A percentile compares a stretch with the other conserved stretches of the same genome.
These are phyloP conservation scores for Penicillium brasilianum DNA, from an alignment of 2,329 filamentous ascomycete species.

Conservation along the genomic window DNA sequence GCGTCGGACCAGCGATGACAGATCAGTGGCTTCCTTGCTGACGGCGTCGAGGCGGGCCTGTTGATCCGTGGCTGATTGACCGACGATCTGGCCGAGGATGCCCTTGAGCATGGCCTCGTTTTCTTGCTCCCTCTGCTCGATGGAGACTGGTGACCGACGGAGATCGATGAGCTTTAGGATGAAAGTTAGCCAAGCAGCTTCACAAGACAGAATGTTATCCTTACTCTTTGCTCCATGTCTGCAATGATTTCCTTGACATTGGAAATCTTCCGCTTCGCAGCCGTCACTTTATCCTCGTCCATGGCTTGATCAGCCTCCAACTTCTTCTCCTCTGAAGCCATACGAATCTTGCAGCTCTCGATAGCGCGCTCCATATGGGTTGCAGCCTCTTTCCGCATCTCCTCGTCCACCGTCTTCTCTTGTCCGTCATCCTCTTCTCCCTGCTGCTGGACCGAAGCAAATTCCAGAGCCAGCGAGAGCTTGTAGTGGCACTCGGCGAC, in stretches of 20 bases:
- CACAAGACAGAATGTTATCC: constrained; percentile 13
- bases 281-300: constrained; percentile 47
- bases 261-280: constrained; percentile 55
- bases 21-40: constrained; percentile 62
- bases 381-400: constrained; percentile 62
- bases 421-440: constrained; percentile 49
- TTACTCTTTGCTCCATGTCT: constrained; percentile 65
- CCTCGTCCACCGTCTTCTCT: constrained; percentile 54
- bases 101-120: constrained; percentile 57
- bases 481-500: constrained; percentile 97
- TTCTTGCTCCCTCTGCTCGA: constrained; percentile 45
- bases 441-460: constrained; percentile 73
- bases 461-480: constrained; percentile 91
- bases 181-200: constrained; percentile 17
- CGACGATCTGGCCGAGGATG: constrained; percentile 63
- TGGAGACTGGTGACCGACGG: constrained; percentile 57
- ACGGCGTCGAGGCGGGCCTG: constrained; percentile 60
- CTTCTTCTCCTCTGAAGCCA: constrained; percentile 58
- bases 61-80: constrained; percentile 59
- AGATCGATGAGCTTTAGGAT: constrained; percentile 59
- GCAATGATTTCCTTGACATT: constrained; percentile 66
- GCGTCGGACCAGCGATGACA: constrained; percentile 63
- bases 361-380: constrained; percentile 66
- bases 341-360: constrained; percentile 59
- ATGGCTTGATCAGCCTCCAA: constrained; percentile 44